Conservation (phyloP, 2,329 filamentous ascomycete genomes). For the Colletotrichum shisoi region DNA sequence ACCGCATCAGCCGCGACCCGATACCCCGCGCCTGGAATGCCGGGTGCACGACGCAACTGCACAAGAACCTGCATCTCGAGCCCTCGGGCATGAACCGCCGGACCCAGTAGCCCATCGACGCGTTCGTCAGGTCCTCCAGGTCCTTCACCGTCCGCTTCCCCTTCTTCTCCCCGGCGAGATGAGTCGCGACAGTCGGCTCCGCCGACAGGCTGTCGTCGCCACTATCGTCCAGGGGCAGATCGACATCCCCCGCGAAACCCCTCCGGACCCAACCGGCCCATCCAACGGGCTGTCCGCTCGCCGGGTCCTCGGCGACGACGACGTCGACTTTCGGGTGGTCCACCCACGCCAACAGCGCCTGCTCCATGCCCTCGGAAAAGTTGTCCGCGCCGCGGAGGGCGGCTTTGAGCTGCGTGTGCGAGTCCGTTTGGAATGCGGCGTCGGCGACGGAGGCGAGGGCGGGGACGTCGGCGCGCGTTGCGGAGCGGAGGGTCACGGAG, state of each 20-base stretch:
- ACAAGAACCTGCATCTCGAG: slow-evolving; percentile 48
- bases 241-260: slow-evolving; percentile 42
- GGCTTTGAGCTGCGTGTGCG: slow-evolving; percentile 49
- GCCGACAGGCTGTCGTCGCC: slow-evolving; percentile 33
- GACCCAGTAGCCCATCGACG: slow-evolving; percentile 46
- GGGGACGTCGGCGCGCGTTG: slow-evolving; percentile 43
- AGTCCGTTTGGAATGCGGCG: slow-evolving; percentile 46
- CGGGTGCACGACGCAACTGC: slow-evolving; percentile 47
- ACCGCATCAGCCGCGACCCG: slow-evolving; percentile 47
- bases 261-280: slow-evolving; percentile 49
- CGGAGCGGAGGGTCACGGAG: slow-evolving; percentile 19
- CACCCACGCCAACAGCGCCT: slow-evolving; percentile 42
- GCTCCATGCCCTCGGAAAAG: slow-evolving; percentile 43
- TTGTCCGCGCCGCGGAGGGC: slow-evolving; percentile 44
- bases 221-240: slow-evolving; percentile 39
- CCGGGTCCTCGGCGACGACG: slow-evolving; percentile 48
- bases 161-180: neutral
- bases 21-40: slow-evolving; percentile 47
- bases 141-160: slow-evolving; percentile 41
- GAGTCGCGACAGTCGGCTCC: slow-evolving; percentile 8
- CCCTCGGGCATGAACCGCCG: slow-evolving; percentile 43
- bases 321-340: slow-evolving; percentile 43
- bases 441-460: slow-evolving; percentile 45
- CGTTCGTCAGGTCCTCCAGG: slow-evolving; percentile 45
- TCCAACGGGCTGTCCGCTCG: slow-evolving; percentile 45